These are phyloP conservation scores for Geranium rotundifolium DNA, from an alignment of 345 rosid genomes.

Conservation along the genomic window DNA sequence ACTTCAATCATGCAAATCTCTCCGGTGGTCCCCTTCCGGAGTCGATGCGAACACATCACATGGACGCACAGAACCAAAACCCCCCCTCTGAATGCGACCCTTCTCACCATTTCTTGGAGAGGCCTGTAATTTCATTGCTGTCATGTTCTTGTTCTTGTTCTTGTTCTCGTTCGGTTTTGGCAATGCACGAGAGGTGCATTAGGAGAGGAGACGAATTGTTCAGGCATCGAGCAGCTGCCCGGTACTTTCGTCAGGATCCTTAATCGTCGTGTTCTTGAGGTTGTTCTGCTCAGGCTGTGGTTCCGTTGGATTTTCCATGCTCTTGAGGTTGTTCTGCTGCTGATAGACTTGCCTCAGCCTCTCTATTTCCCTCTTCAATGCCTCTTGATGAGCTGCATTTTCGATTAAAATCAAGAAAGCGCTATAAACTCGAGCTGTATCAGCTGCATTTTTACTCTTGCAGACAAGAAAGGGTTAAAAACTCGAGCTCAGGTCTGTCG, in stretches of 20 bases:
- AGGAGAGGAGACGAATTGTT: neutral
- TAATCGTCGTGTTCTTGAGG: constrained; percentile 12
- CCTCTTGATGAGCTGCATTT: constrained; percentile 68
- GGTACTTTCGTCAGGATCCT: constrained; percentile 16
- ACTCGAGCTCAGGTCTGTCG: neutral
- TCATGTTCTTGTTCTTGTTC: no score
- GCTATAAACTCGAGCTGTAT: neutral
- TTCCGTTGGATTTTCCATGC: constrained; percentile 20
- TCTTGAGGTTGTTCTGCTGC: constrained; percentile 46
- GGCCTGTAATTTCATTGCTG: no score
- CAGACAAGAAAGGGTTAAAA: no score
- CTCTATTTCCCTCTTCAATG: constrained; percentile 83
- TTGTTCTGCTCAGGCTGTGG: no score
- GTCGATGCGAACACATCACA: neutral
- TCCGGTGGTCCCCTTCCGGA: neutral
- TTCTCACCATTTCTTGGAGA: no score
- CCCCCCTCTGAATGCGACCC: neutral
- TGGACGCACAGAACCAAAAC: neutral
- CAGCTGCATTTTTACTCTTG: no score
- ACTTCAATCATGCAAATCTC: neutral
- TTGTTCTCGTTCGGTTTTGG: no score
- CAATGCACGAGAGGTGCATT: no score
- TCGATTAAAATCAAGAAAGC: neutral
- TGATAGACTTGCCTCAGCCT: constrained; percentile 64
- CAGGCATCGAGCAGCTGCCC: constrained; percentile 30